Evolutionary conservation across 2,329 filamentous ascomycete genomes (phyloP).

Genomic region (Exophiala calicioides): DNA sequence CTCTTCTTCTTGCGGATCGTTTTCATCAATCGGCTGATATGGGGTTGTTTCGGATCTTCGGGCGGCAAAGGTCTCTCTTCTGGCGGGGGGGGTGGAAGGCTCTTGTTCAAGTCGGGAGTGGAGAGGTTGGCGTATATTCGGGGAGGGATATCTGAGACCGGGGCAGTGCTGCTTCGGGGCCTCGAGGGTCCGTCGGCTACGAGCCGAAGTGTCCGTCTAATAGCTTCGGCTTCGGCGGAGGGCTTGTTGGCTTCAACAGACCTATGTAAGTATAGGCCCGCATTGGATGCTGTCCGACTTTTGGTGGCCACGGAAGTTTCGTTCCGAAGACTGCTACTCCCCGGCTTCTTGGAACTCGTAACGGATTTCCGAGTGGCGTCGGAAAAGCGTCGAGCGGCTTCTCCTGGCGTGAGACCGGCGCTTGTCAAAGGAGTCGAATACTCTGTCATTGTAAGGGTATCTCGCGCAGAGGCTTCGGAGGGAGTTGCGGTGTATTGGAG

Average conservation of each 20-base stretch:
- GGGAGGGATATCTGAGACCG: conserved; percentile 16
- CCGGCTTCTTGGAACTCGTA: conserved; percentile 21
- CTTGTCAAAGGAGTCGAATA: conserved; percentile 31
- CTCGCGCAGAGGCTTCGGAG: conserved; percentile 26
- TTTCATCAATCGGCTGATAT: conserved; percentile 26
- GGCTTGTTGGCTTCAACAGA: conserved; percentile 17
- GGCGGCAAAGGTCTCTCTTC: not conserved
- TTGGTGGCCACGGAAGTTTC: conserved; percentile 15
- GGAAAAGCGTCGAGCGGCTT: conserved; percentile 28
- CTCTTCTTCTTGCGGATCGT: conserved; percentile 28
- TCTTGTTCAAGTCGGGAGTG: conserved; percentile 24
- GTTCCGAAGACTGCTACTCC: conserved; percentile 25
- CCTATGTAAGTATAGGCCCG: conserved; percentile 13
- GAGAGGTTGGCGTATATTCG: conserved; percentile 17
- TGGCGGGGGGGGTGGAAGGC: conserved; percentile 24
- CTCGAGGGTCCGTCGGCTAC: conserved; percentile 15
- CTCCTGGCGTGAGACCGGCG: conserved; percentile 31
- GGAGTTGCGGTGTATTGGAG: conserved; percentile 24
- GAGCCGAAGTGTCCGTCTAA: conserved; percentile 21
- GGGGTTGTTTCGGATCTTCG: conserved; percentile 23
- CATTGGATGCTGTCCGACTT: conserved; percentile 16
- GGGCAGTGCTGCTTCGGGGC: conserved; percentile 12
- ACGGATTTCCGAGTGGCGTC: conserved; percentile 25
- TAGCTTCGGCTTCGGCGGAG: conserved; percentile 12
- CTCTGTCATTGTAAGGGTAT: conserved; percentile 25